Percentiles rank a stretch among this genome's conserved stretches.
These are phyloP conservation scores for Rubia balearica DNA, from an alignment of 305 asterid species.

Conservation along the genomic window DNA sequence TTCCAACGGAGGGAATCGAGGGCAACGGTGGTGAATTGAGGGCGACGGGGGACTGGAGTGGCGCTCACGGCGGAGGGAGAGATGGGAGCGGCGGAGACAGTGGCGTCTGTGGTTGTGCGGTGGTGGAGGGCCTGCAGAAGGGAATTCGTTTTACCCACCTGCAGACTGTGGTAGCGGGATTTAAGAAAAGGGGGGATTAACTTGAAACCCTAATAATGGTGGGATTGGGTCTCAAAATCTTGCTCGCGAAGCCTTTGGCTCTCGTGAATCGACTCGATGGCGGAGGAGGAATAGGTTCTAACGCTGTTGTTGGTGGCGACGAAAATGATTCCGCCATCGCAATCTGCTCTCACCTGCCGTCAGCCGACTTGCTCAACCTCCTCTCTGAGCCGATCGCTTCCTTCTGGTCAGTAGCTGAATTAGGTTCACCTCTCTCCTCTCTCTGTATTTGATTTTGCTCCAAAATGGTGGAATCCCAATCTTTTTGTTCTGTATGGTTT, in stretches of 20 bases:
- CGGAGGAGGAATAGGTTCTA: constrained; percentile 28
- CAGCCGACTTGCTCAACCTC: constrained; percentile 77
- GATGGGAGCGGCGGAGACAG: too few relatives aligned
- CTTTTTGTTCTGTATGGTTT: too few relatives aligned
- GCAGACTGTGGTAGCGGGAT: too few relatives aligned
- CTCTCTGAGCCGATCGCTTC: constrained; percentile 92
- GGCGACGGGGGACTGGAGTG: too few relatives aligned
- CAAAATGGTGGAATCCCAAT: too few relatives aligned
- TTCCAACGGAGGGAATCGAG: too few relatives aligned
- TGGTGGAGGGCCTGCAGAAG: too few relatives aligned
- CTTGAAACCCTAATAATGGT: constrained; percentile 4
- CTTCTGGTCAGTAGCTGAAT: constrained; percentile 45
- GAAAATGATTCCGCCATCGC: constrained; percentile 64
- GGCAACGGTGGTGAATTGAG: too few relatives aligned
- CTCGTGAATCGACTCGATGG: constrained; percentile 20
- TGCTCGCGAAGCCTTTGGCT: constrained; percentile 89
- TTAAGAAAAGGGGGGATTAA: neutral
- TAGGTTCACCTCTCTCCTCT: neutral
- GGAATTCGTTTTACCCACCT: too few relatives aligned
- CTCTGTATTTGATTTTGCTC: too few relatives aligned
- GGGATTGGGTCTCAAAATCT: constrained; percentile 59
- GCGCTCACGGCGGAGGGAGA: too few relatives aligned
- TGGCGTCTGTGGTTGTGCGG: too few relatives aligned
- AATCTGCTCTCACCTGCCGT: constrained; percentile 65
- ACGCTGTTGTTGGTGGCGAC: constrained; percentile 30